These are phyloP conservation scores for Microdochium nivale DNA, from an alignment of 2,329 filamentous ascomycete genomes.

Conservation along the genomic window DNA sequence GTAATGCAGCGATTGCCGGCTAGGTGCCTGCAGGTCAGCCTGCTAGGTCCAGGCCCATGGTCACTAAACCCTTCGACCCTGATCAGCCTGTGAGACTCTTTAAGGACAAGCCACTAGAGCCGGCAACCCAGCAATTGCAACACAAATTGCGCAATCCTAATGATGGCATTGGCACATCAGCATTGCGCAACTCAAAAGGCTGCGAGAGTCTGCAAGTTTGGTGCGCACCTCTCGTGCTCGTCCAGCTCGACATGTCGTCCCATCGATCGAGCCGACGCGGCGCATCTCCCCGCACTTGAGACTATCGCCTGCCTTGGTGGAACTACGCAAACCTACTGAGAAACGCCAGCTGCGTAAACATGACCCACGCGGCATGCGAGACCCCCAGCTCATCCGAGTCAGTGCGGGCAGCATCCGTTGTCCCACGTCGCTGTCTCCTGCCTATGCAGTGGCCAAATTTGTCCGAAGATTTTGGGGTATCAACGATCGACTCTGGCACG, in stretches of 20 bases:
- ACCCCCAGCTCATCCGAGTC: neutral
- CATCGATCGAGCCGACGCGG: too few relatives aligned
- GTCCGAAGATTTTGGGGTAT: too few relatives aligned
- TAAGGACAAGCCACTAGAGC: too few relatives aligned
- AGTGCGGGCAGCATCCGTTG: neutral
- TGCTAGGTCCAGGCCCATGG: too few relatives aligned
- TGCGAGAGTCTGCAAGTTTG: neutral
- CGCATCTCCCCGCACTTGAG: neutral
- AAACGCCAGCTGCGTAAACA: neutral
- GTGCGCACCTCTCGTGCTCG: too few relatives aligned
- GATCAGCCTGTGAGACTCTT: too few relatives aligned
- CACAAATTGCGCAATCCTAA: neutral
- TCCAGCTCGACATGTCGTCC: neutral
- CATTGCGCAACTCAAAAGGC: neutral
- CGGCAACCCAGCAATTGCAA: neutral
- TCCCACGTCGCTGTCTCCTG: too few relatives aligned
- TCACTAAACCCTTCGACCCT: too few relatives aligned
- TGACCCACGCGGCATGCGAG: neutral
- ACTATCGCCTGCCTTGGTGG: neutral
- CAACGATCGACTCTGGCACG: too few relatives aligned
- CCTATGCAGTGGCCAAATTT: too few relatives aligned
- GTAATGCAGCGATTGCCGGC: too few relatives aligned
- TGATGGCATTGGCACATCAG: neutral
- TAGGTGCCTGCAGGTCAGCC: too few relatives aligned
- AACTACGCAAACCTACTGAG: neutral